Percentiles rank a stretch among this genome's conserved stretches.
Evolutionary conservation across 108 stramenopile species (phyloP).

Genomic region (Cyclostephanos invisitatus): DNA sequence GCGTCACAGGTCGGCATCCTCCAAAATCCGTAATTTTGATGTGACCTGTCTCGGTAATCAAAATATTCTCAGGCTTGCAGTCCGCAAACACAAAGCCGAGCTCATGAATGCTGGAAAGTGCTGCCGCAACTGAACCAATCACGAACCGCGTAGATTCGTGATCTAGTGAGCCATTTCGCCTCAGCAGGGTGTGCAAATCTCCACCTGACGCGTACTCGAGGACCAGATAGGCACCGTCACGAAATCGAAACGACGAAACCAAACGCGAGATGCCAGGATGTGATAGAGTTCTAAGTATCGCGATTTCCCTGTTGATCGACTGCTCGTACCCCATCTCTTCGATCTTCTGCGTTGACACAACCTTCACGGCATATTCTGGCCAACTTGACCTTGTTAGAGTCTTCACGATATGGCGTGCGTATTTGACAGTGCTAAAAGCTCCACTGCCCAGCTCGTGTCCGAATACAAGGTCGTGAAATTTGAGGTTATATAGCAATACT

Average conservation of each 20-base stretch:
- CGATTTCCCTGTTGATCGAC: constrained; percentile 89
- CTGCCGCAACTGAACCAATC: constrained; percentile 87
- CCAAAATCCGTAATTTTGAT: constrained; percentile 98
- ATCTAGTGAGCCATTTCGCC: constrained; percentile 87
- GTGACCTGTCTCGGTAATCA: constrained; percentile 94
- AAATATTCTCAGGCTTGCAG: constrained; percentile 95
- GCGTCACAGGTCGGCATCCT: constrained; percentile 85
- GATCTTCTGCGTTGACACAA: constrained; percentile 78
- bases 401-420: constrained; percentile 86
- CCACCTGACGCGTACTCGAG: constrained; percentile 95
- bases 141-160: constrained; percentile 89
- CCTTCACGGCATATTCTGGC: constrained; percentile 96
- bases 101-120: constrained; percentile 88
- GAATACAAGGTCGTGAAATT: constrained; percentile 97
- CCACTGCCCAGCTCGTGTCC: constrained; percentile 92
- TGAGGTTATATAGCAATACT: constrained; percentile 83
- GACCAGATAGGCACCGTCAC: constrained; percentile 91
- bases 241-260: constrained; percentile 91
- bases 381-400: constrained; percentile 81
- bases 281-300: constrained; percentile 79
- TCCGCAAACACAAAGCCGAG: constrained; percentile 87
- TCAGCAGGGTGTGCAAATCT: constrained; percentile 88
- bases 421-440: constrained; percentile 86
- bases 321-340: constrained; percentile 83
- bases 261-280: constrained; percentile 94